Evolutionary conservation across 805 yeast species (phyloP).

Genomic region (Yarrowia osloensis): DNA sequence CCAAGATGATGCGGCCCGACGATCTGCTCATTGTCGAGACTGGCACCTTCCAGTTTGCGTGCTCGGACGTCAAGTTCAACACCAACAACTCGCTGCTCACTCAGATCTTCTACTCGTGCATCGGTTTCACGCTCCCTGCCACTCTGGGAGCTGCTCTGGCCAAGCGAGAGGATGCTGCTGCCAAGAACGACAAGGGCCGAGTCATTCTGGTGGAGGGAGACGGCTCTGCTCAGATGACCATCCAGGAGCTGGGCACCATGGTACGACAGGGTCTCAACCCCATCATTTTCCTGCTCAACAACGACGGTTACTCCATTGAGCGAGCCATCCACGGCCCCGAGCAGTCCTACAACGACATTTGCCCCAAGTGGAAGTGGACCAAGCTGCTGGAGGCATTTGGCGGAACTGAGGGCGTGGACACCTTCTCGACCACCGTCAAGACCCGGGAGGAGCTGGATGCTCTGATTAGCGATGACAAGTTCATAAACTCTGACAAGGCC

Average conservation of each 20-base stretch:
- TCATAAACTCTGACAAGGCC: constrained; percentile 42
- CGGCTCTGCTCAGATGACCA: constrained; percentile 93
- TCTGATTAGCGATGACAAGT: constrained; percentile 45
- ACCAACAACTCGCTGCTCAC: constrained; percentile 50
- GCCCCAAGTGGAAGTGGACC: constrained; percentile 81
- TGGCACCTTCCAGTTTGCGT: constrained; percentile 78
- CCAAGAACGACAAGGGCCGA: constrained; percentile 49
- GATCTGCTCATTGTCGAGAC: constrained; percentile 82
- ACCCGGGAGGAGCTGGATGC: constrained; percentile 46
- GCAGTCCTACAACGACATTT: constrained; percentile 77
- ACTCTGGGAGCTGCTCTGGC: constrained; percentile 82
- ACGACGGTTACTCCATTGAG: constrained; percentile 88
- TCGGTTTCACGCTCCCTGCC: constrained; percentile 87
- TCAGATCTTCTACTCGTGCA: constrained; percentile 79
- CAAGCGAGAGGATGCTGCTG: constrained; percentile 44
- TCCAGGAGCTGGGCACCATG: constrained; percentile 75
- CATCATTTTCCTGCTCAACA: constrained; percentile 73
- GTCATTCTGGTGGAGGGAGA: constrained; percentile 82
- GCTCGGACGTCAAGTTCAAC: constrained; percentile 68
- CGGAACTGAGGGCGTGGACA: constrained; percentile 36
- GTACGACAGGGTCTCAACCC: constrained; percentile 63
- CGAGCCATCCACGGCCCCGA: constrained; percentile 79
- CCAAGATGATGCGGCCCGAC: constrained; percentile 53
- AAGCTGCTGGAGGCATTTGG: constrained; percentile 60
- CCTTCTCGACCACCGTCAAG: constrained; percentile 44